A percentile compares a stretch with the other conserved stretches of the same genome.
These are phyloP conservation scores for Diplodia intermedia DNA, from an alignment of 2,329 filamentous ascomycete species.

Conservation along the genomic window DNA sequence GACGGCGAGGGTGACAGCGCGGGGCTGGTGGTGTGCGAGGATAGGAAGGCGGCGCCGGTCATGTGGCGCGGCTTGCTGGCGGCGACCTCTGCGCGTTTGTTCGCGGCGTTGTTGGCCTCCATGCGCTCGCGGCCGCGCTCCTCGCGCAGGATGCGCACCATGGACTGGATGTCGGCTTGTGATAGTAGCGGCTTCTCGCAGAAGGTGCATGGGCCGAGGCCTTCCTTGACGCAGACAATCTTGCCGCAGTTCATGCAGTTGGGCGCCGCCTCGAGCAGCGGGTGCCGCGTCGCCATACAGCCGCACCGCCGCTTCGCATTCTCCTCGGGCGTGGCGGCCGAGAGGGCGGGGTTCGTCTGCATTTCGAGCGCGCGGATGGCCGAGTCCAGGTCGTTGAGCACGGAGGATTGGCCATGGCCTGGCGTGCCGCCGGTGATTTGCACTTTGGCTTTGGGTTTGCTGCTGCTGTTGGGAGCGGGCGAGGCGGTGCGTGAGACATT, in stretches of 20 bases:
- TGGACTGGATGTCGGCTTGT: slow-evolving; percentile 76
- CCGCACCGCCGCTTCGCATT: slow-evolving; percentile 73
- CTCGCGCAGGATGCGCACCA: slow-evolving; percentile 82
- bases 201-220: slow-evolving; percentile 91
- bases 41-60: slow-evolving; percentile 36
- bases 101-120: slow-evolving; percentile 75
- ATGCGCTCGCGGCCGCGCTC: slow-evolving; percentile 88
- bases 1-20: slow-evolving; percentile 44
- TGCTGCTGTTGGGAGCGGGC: slow-evolving; percentile 41
- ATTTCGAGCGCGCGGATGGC: slow-evolving; percentile 90
- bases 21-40: slow-evolving; percentile 27
- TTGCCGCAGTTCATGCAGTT: slow-evolving; percentile 95
- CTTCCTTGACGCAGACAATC: slow-evolving; percentile 93
- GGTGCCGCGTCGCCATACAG: slow-evolving; percentile 87
- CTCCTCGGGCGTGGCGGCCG: slow-evolving; percentile 56
- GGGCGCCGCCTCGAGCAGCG: slow-evolving; percentile 86
- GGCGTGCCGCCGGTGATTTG: slow-evolving; percentile 77
- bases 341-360: slow-evolving; percentile 81
- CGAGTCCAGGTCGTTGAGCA: slow-evolving; percentile 71
- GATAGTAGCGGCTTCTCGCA: slow-evolving; percentile 79
- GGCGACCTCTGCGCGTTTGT: slow-evolving; percentile 71
- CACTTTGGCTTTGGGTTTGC: slow-evolving; percentile 66
- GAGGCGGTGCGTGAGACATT: slow-evolving; percentile 57
- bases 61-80: slow-evolving; percentile 50
- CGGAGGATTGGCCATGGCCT: slow-evolving; percentile 81